Percentiles rank a stretch among this genome's conserved stretches.
phyloP scores from a whole-genome alignment of 352 stramenopile species.

The Phytophthora pini region DNA sequence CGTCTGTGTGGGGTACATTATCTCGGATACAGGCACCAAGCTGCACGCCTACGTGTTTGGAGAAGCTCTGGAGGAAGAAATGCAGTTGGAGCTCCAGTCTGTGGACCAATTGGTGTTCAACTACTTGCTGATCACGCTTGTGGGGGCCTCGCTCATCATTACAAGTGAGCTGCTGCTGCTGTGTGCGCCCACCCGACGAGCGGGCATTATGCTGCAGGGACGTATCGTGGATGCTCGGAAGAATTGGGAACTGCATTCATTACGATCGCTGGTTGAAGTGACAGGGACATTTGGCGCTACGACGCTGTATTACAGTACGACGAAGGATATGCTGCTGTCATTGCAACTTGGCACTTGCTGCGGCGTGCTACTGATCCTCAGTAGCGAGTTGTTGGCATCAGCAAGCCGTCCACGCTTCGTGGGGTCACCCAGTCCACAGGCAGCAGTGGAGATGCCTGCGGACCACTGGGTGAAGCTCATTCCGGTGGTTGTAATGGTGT shows the following conservation, averaged over 20 bases:
- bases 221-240: conserved; percentile 71
- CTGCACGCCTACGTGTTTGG: conserved; percentile 54
- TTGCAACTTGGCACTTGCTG: conserved; percentile 78
- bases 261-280: conserved; percentile 69
- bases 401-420: conserved; percentile 24
- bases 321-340: conserved; percentile 67
- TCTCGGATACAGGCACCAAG: conserved; percentile 55
- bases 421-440: conserved; percentile 29
- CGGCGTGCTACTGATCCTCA: conserved; percentile 63
- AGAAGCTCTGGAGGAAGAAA: conserved; percentile 15
- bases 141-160: conserved; percentile 78
- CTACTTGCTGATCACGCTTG: conserved; percentile 76
- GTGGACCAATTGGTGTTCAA: conserved; percentile 73
- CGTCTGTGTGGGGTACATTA: conserved; percentile 67
- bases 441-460: conserved; percentile 52
- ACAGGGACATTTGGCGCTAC: conserved; percentile 62
- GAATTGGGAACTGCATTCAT: conserved; percentile 70
- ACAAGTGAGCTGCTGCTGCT: conserved; percentile 79
- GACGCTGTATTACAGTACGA: conserved; percentile 61
- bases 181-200: conserved; percentile 64
- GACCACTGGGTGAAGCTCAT: conserved; percentile 86
- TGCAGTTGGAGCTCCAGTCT: conserved; percentile 36
- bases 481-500: conserved; percentile 66
- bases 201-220: conserved; percentile 69
- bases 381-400: conserved; percentile 53